Base-by-base conservation (phyloP, 805 yeast genomes). In the Candida rishiriensis region DNA sequence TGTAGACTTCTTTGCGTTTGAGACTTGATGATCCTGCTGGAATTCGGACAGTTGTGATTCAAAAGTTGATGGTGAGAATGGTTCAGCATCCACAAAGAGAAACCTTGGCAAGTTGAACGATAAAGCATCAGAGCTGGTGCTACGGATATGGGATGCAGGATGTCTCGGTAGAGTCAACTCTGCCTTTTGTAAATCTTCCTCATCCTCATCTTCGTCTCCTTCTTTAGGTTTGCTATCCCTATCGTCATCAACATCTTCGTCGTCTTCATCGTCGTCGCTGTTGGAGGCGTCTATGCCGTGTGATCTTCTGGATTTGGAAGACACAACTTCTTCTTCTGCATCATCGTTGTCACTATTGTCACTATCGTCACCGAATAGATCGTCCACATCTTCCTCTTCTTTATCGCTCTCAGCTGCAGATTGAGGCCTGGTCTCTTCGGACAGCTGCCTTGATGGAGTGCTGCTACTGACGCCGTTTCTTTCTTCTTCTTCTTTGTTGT, bases 101-200 rank as follows among this genome's bases (percentile, higher is more conserved):
- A 87, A 91, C 16, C 88, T 82, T 2, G 99, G 99, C 48, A 90
- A 68, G 49, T 85, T 83, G 40, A 85, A 77, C 42, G 56, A 59
- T 41, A 59, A 60, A 2, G 69, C 59, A 2, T 68, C 61, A 15
- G 64, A 64, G 17, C 57, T 53, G 5, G 69, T 65, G 16, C 57
- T 60, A 21, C 26, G 26, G 26, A 7, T 21, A 44, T 72, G 77
- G 8, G 74, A 61, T 43, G 68, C 61, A 2, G 81, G 72, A 55
- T 77, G 82, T 60, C 75, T 76, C 50, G 73, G 85, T 58, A 66
- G 64, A 60, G 52, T 70, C 57, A 57, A 65, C 61, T 61, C 76
- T 49, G 57, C 70, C 43, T 58, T 66, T 26, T 53, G 60, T 1
- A 58, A 30, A 34, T 49, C 49, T 14, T 52, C 61, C 16, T 54